Evolutionary conservation across 345 rosid species (phyloP), one percentile per base, ranked within the genome.

Genomic region (Firmiana major): DNA sequence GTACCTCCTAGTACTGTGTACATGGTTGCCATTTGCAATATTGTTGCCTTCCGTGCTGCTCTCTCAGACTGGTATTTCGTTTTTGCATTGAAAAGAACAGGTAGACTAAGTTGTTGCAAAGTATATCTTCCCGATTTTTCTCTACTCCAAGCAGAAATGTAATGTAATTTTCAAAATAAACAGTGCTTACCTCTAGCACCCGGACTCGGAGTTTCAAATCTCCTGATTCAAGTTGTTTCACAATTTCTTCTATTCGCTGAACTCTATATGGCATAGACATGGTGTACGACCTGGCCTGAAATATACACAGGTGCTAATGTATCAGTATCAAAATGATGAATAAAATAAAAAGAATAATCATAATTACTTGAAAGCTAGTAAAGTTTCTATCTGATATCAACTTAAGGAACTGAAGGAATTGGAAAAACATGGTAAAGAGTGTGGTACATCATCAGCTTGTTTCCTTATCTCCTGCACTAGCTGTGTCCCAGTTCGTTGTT

Each of bases 11-110:
- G 48, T 64, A 96, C 97, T 15, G 97, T 87, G 71, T 92, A 90
- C 86, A 92, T 84, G 45, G 98, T 93, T 70, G 98, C 99, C 99
- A 93, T 95, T 78, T 95, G 98, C 70, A 95, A 80, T 77, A 95
- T 81, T 40, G 91, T 83, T 57, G 97, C 98, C 83, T 92, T 95
- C 55, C 88, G 69, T 38, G 99, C 97, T 34, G 98, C 97, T 86
- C 99, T 89, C 76, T 96, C 98, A 0, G 97, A 92, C 99, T 95
- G 87, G 46, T 2, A 38, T 31, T 2, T 31, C 3, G 34, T 31
- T 31, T 31, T 31, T 31, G 34, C 34, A 31, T 31, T 31, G 34
- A 31, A 31, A 31, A 31, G 13, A 57, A 71, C 3, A n/a, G 19
- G 63, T 9, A 24, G 43, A 26, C 64, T 46, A 46, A 45, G 36